These are phyloP conservation scores for Capsicum pubescens DNA, from an alignment of 257 asterid genomes.

Conservation along the genomic window DNA sequence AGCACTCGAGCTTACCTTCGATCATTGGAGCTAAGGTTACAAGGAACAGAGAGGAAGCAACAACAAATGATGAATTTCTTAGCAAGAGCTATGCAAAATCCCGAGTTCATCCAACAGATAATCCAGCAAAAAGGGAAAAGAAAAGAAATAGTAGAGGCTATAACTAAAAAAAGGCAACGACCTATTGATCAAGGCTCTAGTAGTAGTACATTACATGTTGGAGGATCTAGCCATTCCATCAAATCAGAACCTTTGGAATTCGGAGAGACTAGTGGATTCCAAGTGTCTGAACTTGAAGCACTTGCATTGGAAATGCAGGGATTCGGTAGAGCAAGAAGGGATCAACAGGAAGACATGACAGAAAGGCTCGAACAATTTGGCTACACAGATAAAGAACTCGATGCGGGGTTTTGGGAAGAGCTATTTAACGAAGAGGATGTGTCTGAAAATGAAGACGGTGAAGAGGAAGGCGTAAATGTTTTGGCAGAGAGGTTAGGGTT, in stretches of 20 bases:
- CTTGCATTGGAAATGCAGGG: slow-evolving; percentile 92
- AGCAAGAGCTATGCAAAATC: slow-evolving; percentile 82
- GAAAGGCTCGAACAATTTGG: slow-evolving; percentile 31
- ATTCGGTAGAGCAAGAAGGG: slow-evolving; percentile 51
- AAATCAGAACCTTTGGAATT: slow-evolving; percentile 62
- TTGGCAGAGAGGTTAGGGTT: slow-evolving; percentile 69
- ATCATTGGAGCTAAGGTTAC: slow-evolving; percentile 66
- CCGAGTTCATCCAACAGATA: slow-evolving; percentile 64
- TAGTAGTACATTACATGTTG: neutral
- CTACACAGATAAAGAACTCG: slow-evolving; percentile 54
- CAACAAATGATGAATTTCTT: slow-evolving; percentile 90
- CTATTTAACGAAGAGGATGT: slow-evolving; percentile 54
- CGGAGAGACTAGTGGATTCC: slow-evolving; percentile 38
- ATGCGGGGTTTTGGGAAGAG: slow-evolving; percentile 87
- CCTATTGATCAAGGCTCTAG: slow-evolving; percentile 54
- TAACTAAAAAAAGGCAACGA: slow-evolving; percentile 59
- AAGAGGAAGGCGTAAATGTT: slow-evolving; percentile 55
- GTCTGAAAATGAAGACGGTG: slow-evolving; percentile 34
- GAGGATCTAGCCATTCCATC: slow-evolving; percentile 39
- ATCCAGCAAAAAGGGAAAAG: slow-evolving; percentile 65
- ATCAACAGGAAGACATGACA: slow-evolving; percentile 38
- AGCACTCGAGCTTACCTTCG: slow-evolving; percentile 52
- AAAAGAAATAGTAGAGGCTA: slow-evolving; percentile 60
- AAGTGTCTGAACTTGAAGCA: slow-evolving; percentile 77
- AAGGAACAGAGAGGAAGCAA: slow-evolving; percentile 71